phyloP scores from a whole-genome alignment of 1,139 yeast species.

The Sugiyamaella japonica region DNA sequence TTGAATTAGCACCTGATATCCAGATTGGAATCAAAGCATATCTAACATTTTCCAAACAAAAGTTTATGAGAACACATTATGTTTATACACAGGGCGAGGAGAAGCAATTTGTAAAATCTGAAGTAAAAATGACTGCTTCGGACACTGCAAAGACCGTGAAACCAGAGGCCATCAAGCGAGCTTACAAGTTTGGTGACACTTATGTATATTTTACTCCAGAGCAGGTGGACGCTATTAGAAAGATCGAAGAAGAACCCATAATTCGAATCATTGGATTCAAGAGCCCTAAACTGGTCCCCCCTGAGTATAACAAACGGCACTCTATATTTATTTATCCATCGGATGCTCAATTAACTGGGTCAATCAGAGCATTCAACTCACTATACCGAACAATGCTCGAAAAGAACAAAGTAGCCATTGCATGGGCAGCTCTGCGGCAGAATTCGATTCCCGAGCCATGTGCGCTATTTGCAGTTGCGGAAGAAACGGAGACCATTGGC shows the following conservation, averaged over 20 bases:
- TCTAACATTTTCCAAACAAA: constrained; percentile 58
- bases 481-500: constrained; percentile 19
- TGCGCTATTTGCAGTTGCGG: constrained; percentile 57
- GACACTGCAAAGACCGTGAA: constrained; percentile 49
- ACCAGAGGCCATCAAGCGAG: constrained; percentile 42
- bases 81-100: constrained; percentile 56
- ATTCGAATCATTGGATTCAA: constrained; percentile 69
- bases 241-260: constrained; percentile 45
- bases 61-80: constrained; percentile 46
- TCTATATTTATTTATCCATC: constrained; percentile 63
- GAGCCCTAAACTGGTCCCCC: constrained; percentile 38
- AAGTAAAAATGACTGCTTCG: constrained; percentile 44
- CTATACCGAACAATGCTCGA: constrained; percentile 61
- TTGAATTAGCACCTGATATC: constrained; percentile 52
- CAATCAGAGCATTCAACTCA: constrained; percentile 65
- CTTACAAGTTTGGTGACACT: constrained; percentile 50
- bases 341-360: constrained; percentile 58
- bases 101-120: constrained; percentile 55
- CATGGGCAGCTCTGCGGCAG: constrained; percentile 66
- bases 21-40: constrained; percentile 73
- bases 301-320: constrained; percentile 52
- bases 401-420: constrained; percentile 58
- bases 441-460: constrained; percentile 60
- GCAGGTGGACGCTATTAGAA: constrained; percentile 39
- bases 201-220: constrained; percentile 45